These are phyloP conservation scores for Fusarium keratoplasticum DNA, from an alignment of 2,329 filamentous ascomycete genomes.

Conservation along the genomic window DNA sequence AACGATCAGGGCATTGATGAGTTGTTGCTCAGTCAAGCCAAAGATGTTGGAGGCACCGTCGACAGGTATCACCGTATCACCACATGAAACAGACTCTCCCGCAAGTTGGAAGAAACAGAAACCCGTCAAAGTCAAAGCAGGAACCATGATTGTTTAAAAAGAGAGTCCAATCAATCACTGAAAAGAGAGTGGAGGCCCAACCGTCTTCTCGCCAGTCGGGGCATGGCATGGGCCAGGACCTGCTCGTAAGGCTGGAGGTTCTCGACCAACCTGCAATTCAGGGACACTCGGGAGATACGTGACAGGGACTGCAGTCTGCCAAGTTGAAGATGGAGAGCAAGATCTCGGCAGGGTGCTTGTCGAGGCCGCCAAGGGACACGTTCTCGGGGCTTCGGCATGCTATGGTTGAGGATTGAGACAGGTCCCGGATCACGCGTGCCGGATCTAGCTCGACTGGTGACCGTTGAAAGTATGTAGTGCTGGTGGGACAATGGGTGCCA, in stretches of 20 bases:
- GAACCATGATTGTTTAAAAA: neutral
- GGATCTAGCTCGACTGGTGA: neutral
- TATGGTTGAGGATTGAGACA: neutral
- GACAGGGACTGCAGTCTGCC: neutral
- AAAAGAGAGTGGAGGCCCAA: neutral
- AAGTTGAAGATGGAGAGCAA: neutral
- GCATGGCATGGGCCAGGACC: neutral
- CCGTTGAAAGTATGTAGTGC: neutral
- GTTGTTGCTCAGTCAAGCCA: neutral
- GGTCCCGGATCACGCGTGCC: neutral
- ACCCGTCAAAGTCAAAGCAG: neutral
- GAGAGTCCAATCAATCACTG: neutral
- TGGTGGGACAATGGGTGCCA: neutral
- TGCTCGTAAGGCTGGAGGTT: neutral
- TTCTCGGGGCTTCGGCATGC: neutral
- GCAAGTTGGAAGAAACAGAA: neutral
- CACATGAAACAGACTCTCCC: neutral
- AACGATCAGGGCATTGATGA: neutral
- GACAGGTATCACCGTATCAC: neutral
- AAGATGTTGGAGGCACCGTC: accelerated
- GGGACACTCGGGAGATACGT: too few relatives aligned
- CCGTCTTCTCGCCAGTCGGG: neutral
- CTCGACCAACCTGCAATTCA: neutral
- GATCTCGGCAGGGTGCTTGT: neutral
- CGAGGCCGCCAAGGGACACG: neutral